Evolutionary conservation across 140 eudicot species (phyloP).

Genomic region (Senecio squalidus): DNA sequence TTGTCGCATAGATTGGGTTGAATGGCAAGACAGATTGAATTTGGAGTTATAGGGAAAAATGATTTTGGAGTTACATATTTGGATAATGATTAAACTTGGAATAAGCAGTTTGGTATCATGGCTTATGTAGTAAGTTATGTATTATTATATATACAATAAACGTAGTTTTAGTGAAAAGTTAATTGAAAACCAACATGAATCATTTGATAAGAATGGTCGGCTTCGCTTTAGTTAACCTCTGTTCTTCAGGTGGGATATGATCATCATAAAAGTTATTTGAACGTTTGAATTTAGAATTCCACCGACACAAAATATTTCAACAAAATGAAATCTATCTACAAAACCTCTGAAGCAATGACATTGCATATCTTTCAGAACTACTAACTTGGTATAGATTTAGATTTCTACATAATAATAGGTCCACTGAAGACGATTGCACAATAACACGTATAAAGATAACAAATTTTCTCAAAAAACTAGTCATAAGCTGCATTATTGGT

Average conservation of each 20-base stretch:
- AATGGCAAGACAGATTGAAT: constrained; percentile 13
- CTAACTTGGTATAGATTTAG: too few species aligned
- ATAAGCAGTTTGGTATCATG: background rate
- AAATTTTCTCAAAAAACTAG: background rate
- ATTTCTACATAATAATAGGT: too few species aligned
- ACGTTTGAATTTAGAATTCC: too few species aligned
- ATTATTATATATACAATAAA: background rate
- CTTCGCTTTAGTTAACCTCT: background rate
- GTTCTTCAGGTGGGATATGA: background rate
- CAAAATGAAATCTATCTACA: too few species aligned
- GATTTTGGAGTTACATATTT: background rate
- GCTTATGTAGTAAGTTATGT: background rate
- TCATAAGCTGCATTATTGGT: background rate
- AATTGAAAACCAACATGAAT: background rate
- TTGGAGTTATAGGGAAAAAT: constrained; percentile 12
- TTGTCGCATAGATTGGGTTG: constrained; percentile 18
- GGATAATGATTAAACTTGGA: background rate
- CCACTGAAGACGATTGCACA: background rate
- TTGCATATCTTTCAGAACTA: too few species aligned
- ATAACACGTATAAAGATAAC: background rate
- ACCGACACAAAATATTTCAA: too few species aligned
- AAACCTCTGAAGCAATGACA: too few species aligned
- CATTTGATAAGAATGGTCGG: background rate
- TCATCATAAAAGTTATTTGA: too few species aligned
- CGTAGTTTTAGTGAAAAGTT: background rate